Evolutionary conservation across 352 stramenopile genomes (phyloP).

Genomic region (Phytophthora boehmeriae): DNA sequence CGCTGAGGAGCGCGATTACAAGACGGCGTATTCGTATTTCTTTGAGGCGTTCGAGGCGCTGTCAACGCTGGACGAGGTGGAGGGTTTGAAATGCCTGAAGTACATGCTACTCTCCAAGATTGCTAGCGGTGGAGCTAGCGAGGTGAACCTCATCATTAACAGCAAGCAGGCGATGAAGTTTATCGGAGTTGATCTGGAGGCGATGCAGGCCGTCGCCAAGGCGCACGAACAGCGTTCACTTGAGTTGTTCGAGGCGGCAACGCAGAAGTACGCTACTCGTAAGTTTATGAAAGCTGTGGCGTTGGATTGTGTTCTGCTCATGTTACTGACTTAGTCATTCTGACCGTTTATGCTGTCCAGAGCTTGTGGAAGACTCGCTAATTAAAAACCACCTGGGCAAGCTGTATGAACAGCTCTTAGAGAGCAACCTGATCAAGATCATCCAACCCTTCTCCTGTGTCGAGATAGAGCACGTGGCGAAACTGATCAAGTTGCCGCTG

Average conservation of each 20-base stretch:
- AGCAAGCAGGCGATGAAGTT: slow-evolving; percentile 98
- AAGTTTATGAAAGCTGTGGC: slow-evolving; percentile 18
- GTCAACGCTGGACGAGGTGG: slow-evolving; percentile 89
- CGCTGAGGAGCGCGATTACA: slow-evolving; percentile 99
- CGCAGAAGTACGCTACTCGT: slow-evolving; percentile 89
- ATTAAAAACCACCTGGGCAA: slow-evolving; percentile 96
- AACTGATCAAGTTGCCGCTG: slow-evolving; percentile 96
- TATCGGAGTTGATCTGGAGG: slow-evolving; percentile 94
- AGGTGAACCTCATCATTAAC: slow-evolving; percentile 96
- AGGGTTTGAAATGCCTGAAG: slow-evolving; percentile 92
- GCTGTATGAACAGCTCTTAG: slow-evolving; percentile 98
- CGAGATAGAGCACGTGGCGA: slow-evolving; percentile 97
- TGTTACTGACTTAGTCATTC: not conserved
- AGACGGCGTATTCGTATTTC: slow-evolving; percentile 99
- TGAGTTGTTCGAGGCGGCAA: slow-evolving; percentile 83
- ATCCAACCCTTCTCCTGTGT: slow-evolving; percentile 98
- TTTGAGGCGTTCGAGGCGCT: slow-evolving; percentile 98
- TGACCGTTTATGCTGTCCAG: slow-evolving; percentile 34
- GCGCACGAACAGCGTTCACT: slow-evolving; percentile 95
- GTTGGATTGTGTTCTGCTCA: slow-evolving; percentile 1
- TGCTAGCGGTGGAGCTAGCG: slow-evolving; percentile 89
- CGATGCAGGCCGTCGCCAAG: slow-evolving; percentile 95
- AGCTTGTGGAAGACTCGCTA: slow-evolving; percentile 84
- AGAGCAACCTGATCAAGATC: slow-evolving; percentile 99
- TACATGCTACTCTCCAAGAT: slow-evolving; percentile 99